Evolutionary conservation across 2,329 filamentous ascomycete genomes (phyloP), one percentile per base, ranked within the genome.

Genomic region (Ophiostoma sp.): DNA sequence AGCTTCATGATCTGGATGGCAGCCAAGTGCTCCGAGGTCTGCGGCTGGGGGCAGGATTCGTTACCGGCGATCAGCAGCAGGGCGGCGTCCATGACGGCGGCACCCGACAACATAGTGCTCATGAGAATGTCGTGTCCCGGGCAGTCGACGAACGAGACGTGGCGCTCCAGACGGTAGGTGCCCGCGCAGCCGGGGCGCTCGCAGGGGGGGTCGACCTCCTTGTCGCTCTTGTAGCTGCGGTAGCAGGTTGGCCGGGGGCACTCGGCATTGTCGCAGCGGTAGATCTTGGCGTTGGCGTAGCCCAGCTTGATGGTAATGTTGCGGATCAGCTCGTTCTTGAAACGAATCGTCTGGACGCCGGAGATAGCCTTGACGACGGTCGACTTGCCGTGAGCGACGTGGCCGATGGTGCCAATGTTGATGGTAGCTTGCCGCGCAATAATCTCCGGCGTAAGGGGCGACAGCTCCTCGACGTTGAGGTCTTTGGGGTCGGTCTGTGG

Each of bases 1-100:
- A 99, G 87, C 85, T 99, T 99, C 95, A 99, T 99, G 78, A 99
- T 99, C 81, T 99, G 95, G 77, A 99, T 98, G 73, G 95, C 95
- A 73, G 95, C 95, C 83, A 99, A 85, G 85, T 99, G 95, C 83
- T 99, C 95, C 38, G 94, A 97, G 18, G 95, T 99, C 82, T 99
- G 95, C 66, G 95, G 95, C 81, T 99, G 95, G 45, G 95, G 95
- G 83, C 95, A 98, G 66, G 92, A 89, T 89, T 99, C 95, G 83
- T 99, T 99, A 78, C 95, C 95, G 71, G 95, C 95, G 78, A 99
- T 97, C 67, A 99, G 85, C 68, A 99, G 87, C 70, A 99, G 87
- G 18, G 95, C 95, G 73, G 95, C 95, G 81, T 99, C 95, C 95
- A 99, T 99, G 86, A 99, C 95, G 72, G 95, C 95, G 75, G 95